phyloP scores from a whole-genome alignment of 805 yeast genomes.

The Metschnikowia colocasiae region DNA sequence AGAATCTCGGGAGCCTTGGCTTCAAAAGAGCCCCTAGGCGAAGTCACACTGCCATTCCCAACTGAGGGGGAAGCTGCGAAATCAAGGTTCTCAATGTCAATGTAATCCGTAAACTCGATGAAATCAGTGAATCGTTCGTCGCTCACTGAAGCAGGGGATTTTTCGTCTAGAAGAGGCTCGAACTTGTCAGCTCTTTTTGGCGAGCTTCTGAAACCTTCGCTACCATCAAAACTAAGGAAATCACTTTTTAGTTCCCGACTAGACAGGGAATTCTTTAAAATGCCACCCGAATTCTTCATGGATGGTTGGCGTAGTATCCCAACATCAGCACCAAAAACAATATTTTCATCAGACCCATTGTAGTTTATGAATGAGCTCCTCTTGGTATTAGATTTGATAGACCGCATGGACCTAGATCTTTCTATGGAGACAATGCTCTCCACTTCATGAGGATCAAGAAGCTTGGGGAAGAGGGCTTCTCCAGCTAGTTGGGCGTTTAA shows the following conservation, averaged over 20 bases:
- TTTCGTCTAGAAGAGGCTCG: not conserved
- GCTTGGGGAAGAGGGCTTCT: conserved; percentile 67
- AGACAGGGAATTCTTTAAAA: conserved; percentile 35
- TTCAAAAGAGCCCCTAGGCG: not conserved
- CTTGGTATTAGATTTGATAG: conserved; percentile 37
- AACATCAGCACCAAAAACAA: conserved; percentile 25
- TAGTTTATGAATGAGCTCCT: conserved; percentile 39
- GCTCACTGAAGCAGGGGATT: conserved; percentile 3
- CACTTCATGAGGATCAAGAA: conserved; percentile 62
- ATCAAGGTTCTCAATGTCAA: conserved; percentile 37
- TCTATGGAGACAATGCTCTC: conserved; percentile 72
- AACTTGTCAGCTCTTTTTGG: not conserved
- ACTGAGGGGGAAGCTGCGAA: conserved; percentile 17
- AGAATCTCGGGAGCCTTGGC: not conserved
- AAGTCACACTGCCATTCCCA: not conserved
- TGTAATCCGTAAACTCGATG: conserved; percentile 40
- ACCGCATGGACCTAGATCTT: conserved; percentile 57
- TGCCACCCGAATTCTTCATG: conserved; percentile 35
- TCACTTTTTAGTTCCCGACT: conserved; percentile 19
- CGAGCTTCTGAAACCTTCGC: not conserved
- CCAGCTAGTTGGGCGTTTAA: conserved; percentile 31
- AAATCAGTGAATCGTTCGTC: conserved; percentile 26
- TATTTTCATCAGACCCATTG: conserved; percentile 40
- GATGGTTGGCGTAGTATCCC: conserved; percentile 17
- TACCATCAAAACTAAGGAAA: conserved; percentile 10